Percentiles rank a stretch among this genome's conserved stretches.
phyloP scores from a whole-genome alignment of 208 protist genomes.

The Phytomonas francai region DNA sequence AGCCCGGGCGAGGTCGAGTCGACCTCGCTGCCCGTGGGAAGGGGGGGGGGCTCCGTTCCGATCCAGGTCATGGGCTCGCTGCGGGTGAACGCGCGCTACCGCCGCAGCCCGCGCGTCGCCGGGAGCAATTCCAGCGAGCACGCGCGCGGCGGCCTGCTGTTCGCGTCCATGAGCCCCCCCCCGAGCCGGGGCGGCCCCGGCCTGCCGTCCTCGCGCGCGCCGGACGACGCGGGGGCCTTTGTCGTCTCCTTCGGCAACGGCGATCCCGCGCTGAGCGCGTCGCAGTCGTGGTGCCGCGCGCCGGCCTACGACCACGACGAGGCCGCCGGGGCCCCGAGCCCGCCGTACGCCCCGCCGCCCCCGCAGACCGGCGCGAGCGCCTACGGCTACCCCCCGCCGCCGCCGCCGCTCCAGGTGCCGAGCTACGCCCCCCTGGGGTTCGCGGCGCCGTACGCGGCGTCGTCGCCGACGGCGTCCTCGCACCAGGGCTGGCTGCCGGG shows the following conservation, averaged over 20 bases:
- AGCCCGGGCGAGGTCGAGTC: neutral
- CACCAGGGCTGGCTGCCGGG: neutral
- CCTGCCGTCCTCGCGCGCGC: neutral
- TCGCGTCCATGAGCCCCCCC: constrained; percentile 14
- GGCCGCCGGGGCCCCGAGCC: neutral
- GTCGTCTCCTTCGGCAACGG: neutral
- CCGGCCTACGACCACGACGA: neutral
- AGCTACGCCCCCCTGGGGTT: neutral
- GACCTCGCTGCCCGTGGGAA: constrained; percentile 3
- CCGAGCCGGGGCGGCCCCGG: constrained; percentile 9
- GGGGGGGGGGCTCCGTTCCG: constrained; percentile 18
- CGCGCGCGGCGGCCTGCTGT: constrained; percentile 17
- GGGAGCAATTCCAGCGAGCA: constrained; percentile 15
- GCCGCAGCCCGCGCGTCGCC: constrained; percentile 8
- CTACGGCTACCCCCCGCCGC: neutral
- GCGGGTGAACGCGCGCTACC: constrained; percentile 21
- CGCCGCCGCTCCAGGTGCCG: neutral
- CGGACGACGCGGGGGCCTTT: neutral
- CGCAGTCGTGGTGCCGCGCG: neutral
- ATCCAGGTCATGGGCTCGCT: constrained; percentile 24
- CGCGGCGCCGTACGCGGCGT: too few relatives aligned
- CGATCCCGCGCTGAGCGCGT: neutral
- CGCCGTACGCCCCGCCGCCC: neutral
- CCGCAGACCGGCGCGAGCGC: neutral
- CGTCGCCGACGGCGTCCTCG: neutral